phyloP scores from a whole-genome alignment of 2,329 filamentous ascomycete species.

The Sporothrix protearum region DNA sequence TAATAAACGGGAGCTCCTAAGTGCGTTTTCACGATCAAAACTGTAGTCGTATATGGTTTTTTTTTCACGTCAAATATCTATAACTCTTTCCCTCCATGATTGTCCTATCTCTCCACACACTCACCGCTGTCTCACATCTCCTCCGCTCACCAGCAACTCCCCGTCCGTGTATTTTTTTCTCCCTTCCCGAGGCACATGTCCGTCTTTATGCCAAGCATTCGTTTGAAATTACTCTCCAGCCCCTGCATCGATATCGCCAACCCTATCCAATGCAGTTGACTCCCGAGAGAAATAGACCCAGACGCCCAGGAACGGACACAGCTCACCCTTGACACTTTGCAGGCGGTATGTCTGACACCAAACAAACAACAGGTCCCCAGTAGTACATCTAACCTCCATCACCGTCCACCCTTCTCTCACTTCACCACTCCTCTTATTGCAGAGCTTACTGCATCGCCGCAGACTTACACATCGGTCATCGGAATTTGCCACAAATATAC shows the following conservation, averaged over 20 bases:
- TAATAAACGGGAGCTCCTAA: background rate
- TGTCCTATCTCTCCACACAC: background rate
- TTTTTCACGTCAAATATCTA: background rate
- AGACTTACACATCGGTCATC: background rate
- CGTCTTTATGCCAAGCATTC: background rate
- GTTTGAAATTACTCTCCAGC: too few species aligned
- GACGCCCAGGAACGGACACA: too few species aligned
- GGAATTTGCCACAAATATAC: background rate
- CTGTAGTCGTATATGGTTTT: background rate
- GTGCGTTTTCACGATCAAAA: background rate
- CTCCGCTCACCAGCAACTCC: background rate
- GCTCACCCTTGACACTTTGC: too few species aligned
- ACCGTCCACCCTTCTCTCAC: background rate
- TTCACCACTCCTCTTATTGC: background rate
- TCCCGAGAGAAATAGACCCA: too few species aligned
- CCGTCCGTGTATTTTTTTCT: background rate
- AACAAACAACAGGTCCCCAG: background rate
- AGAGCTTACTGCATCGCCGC: background rate
- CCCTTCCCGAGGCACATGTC: background rate
- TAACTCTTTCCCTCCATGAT: background rate
- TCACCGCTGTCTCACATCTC: background rate
- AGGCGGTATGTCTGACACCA: too few species aligned
- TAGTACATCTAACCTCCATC: background rate
- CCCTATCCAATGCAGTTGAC: background rate
- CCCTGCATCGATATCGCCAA: background rate